Evolutionary conservation across 257 asterid genomes (phyloP), one percentile per base, ranked within the genome.

Genomic region (Solanum bukasovii): DNA sequence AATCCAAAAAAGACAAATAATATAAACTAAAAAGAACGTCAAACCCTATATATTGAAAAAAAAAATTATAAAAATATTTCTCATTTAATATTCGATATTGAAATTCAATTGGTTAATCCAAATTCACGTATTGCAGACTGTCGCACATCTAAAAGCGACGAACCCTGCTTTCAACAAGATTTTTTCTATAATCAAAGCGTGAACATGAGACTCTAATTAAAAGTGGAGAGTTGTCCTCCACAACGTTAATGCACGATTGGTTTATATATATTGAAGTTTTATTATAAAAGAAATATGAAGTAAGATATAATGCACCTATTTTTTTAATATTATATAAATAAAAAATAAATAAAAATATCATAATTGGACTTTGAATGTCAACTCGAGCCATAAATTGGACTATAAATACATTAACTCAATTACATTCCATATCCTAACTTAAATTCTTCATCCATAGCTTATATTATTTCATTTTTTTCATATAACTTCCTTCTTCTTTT

Each of bases 171-270:
- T 52, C 1, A 18, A 52, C 1, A 56, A 18, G 0, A 6, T 2
- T 6, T 18, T 52, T 6, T 56, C 0, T 16, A 6, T 18, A 56
- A 0, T 0, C 6, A 6, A 13, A 29, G 0, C 18, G 0, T 3
- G 1, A 31, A 2, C 5, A 1, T 1, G 6, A 31, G 3, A 31
- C 5, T 70, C 3, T 1, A 7, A 68, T 68, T 68, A 3, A 70
- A 31, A 16, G 9, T 2, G 1, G 13, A 70, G 0, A 7, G 9
- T 6, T 13, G n/a, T 67, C 35, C 20, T 5, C 20, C 74, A 25
- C 21, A 6, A 56, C 25, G 65, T 56, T 56, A 0, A 25, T 3
- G 20, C 35, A 67, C 74, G 20, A 63, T 25, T 67, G 9, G 2
- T 13, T 31, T 67, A 25, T 67, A 25, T 67, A 13, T 67, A 67